Evolutionary conservation across 2,329 filamentous ascomycete genomes (phyloP).

Genomic region (Grosmannia huntii): DNA sequence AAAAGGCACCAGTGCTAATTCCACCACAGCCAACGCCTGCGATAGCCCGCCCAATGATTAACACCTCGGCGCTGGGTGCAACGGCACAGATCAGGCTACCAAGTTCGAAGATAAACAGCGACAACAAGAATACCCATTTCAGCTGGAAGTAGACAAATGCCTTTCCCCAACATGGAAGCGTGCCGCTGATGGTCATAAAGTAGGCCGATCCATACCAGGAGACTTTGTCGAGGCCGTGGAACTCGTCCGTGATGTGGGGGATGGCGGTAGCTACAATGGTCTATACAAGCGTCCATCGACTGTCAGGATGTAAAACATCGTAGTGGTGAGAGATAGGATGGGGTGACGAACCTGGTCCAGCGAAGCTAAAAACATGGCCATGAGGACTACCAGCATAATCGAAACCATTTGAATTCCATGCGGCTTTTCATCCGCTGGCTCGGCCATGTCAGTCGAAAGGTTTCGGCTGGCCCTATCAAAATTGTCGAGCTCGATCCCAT

Average conservation of each 20-base stretch:
- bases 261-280: constrained; percentile 30
- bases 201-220: constrained; percentile 33
- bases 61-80: constrained; percentile 27
- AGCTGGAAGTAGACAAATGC: constrained; percentile 22
- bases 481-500: background rate
- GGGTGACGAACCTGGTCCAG: background rate
- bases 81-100: constrained; percentile 20
- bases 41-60: constrained; percentile 34
- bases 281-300: constrained; percentile 8
- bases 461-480: background rate
- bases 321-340: background rate
- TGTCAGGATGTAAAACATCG: background rate
- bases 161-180: background rate
- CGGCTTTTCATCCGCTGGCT: constrained; percentile 8
- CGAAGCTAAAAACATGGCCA: background rate
- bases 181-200: constrained; percentile 28
- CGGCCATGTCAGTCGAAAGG: background rate
- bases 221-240: constrained; percentile 2
- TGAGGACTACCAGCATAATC: background rate
- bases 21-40: constrained; percentile 33
- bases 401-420: background rate
- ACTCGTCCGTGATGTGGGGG: constrained; percentile 3
- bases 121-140: constrained; percentile 25
- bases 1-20: constrained; percentile 30
- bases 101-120: constrained; percentile 10